phyloP scores from a whole-genome alignment of 2,329 filamentous ascomycete genomes.

The Kalaharituber pfeilii region DNA sequence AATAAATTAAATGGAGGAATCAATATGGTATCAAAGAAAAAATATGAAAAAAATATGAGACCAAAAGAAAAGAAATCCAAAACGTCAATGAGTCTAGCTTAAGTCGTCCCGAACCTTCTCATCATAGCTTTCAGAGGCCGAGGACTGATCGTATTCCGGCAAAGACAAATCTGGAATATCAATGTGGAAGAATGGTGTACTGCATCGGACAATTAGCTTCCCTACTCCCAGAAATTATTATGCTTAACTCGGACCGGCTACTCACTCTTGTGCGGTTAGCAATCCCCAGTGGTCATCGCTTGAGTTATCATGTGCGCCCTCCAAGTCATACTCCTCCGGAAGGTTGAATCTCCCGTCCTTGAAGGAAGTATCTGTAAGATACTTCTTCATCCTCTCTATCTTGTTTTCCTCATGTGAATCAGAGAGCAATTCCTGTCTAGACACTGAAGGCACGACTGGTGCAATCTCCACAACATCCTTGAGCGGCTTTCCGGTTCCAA shows the following conservation, averaged over 20 bases:
- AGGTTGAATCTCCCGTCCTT: constrained; percentile 17
- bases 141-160: background rate
- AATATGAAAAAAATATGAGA: no score
- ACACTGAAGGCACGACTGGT: constrained; percentile 8
- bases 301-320: constrained; percentile 10
- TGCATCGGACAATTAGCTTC: constrained; percentile 29
- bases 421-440: constrained; percentile 1
- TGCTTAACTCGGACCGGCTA: no score
- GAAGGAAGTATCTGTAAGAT: constrained; percentile 13
- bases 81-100: no score
- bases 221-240: no score
- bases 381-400: constrained; percentile 13
- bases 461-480: constrained; percentile 12
- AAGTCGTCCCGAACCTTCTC: background rate
- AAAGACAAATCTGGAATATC: constrained; percentile 29
- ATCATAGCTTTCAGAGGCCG: background rate
- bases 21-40: no score
- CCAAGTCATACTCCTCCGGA: constrained; percentile 16
- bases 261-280: constrained; percentile 11
- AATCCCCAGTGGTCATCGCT: constrained; percentile 10
- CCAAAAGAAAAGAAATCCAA: background rate
- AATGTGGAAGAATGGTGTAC: constrained; percentile 38
- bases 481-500: constrained; percentile 27
- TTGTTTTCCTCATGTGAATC: constrained; percentile 11
- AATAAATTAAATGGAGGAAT: no score